Percentiles rank a stretch among this genome's conserved stretches.
Conservation (phyloP, 805 yeast genomes). For the Ogataea parapolymorpha region DNA sequence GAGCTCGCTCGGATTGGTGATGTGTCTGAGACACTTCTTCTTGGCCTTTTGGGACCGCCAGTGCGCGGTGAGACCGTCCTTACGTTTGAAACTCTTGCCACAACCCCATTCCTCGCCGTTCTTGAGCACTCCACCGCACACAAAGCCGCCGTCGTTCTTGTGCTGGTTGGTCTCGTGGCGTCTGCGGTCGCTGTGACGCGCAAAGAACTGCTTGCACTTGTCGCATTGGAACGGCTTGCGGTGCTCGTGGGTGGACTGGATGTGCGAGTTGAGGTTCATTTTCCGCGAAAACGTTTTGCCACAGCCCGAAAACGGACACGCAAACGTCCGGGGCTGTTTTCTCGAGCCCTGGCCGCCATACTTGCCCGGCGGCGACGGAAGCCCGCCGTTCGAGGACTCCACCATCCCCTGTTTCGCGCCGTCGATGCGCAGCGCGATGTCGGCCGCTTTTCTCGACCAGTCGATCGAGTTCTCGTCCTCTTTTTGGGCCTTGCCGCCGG, state of each 20-base stretch:
- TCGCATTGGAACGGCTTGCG: constrained; percentile 32
- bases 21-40: constrained; percentile 29
- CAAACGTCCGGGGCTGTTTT: constrained; percentile 19
- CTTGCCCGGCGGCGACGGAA: constrained; percentile 10
- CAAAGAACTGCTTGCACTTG: constrained; percentile 29
- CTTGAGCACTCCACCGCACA: constrained; percentile 30
- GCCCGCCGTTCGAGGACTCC: constrained; percentile 7
- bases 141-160: constrained; percentile 20
- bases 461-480: constrained; percentile 13
- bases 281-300: constrained; percentile 32
- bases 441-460: constrained; percentile 28
- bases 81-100: constrained; percentile 33
- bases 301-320: constrained; percentile 29
- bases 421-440: constrained; percentile 20
- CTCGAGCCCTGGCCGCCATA: constrained; percentile 2
- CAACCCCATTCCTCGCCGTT: constrained; percentile 35
- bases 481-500: constrained; percentile 7
- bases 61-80: constrained; percentile 36
- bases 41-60: constrained; percentile 36
- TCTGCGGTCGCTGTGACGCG: constrained; percentile 34
- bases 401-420: constrained; percentile 4
- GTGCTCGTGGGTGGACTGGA: constrained; percentile 33
- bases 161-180: constrained; percentile 36
- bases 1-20: constrained; percentile 9
- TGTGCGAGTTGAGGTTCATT: constrained; percentile 34